phyloP scores from a whole-genome alignment of 176 grass and related monocot genomes.

The Bothriochloa decipiens region DNA sequence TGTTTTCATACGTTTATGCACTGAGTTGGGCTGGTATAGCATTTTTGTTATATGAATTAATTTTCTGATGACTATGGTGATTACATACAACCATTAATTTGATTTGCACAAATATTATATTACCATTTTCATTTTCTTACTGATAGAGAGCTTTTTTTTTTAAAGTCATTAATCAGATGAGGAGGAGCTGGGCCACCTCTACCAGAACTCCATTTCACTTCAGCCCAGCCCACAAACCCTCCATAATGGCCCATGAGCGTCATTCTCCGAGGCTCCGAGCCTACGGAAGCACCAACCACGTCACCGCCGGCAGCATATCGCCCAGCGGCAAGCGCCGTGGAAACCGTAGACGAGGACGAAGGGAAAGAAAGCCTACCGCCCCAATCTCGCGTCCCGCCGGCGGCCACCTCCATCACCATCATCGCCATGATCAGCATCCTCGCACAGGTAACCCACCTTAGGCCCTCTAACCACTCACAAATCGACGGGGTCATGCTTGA shows the following conservation, averaged over 20 bases:
- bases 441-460: slow-evolving; percentile 41
- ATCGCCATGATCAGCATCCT: slow-evolving; percentile 65
- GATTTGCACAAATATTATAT: no score
- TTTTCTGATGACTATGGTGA: background rate
- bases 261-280: background rate
- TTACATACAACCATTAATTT: background rate
- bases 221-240: background rate
- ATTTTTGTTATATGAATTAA: background rate
- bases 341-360: background rate
- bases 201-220: background rate
- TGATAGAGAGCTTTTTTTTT: no score
- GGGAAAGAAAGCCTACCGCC: background rate
- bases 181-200: no score
- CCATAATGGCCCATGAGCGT: background rate
- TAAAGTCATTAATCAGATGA: no score
- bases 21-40: background rate
- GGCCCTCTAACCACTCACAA: background rate
- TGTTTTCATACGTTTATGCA: background rate
- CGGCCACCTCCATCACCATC: slow-evolving; percentile 33
- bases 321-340: background rate
- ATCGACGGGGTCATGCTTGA: background rate
- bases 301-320: background rate
- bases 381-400: slow-evolving; percentile 39
- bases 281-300: background rate
- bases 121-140: no score